Evolutionary conservation across 805 yeast genomes (phyloP).

Genomic region (Brettanomyces custersianus): DNA sequence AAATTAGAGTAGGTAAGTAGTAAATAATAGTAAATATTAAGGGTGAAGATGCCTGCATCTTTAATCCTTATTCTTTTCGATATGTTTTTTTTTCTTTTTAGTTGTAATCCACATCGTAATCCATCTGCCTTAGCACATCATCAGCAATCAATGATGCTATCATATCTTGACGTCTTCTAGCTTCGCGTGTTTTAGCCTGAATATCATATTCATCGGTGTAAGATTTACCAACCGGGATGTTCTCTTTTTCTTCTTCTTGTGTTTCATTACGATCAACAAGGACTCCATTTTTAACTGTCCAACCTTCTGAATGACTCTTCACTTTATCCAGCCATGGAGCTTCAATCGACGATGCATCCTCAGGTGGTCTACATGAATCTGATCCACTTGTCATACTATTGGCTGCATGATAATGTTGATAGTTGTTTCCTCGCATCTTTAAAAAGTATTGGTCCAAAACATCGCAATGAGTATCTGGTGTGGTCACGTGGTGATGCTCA

Average conservation of each 20-base stretch:
- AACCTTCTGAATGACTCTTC: slow-evolving; percentile 1
- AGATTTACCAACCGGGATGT: too few species aligned
- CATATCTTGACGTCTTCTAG: slow-evolving; percentile 8
- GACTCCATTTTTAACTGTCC: slow-evolving; percentile 7
- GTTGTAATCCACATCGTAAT: too few species aligned
- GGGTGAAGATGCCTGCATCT: too few species aligned
- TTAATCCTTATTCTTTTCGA: too few species aligned
- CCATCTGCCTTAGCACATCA: slow-evolving; percentile 15
- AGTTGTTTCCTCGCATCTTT: background rate
- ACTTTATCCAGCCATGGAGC: background rate
- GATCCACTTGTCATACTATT: background rate
- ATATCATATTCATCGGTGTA: background rate
- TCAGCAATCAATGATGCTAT: slow-evolving; percentile 16
- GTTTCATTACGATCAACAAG: background rate
- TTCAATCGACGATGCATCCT: too few species aligned
- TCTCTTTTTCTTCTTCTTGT: background rate
- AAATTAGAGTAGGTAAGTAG: too few species aligned
- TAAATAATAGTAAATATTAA: too few species aligned
- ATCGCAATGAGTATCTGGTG: too few species aligned
- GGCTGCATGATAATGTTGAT: background rate
- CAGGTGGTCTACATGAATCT: too few species aligned
- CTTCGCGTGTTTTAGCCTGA: background rate
- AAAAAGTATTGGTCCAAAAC: background rate
- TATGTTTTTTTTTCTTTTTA: too few species aligned
- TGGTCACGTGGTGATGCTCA: too few species aligned